A percentile compares a stretch with the other conserved stretches of the same genome.
Conservation (phyloP, 768 basidiomycete genomes). For the Termitomyces sp. region DNA sequence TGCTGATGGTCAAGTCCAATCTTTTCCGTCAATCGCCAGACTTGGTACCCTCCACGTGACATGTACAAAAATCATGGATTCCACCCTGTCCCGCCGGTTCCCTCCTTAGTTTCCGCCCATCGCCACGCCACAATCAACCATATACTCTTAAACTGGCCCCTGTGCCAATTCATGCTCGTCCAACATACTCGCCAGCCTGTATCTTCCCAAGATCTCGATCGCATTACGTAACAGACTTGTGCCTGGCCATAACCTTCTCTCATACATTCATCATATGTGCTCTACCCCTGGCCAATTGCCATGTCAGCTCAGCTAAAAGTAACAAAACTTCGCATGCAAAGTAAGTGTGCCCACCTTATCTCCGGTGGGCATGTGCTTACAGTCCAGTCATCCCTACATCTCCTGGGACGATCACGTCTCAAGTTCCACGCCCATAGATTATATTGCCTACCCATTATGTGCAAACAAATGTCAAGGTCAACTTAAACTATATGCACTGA, state of each 20-base stretch:
- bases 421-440: not conserved
- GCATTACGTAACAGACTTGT: conserved; percentile 7
- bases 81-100: not conserved
- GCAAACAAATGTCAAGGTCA: not conserved
- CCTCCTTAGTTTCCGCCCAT: not conserved
- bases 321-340: not conserved
- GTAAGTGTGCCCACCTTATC: not conserved
- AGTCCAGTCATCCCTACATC: not conserved
- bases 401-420: not conserved
- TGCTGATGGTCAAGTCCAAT: conserved; percentile 8
- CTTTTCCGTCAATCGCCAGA: conserved; percentile 8
- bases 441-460: not conserved
- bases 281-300: not conserved
- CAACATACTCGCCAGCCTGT: not conserved
- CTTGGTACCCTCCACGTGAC: conserved; percentile 11
- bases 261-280: not conserved
- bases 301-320: not conserved
- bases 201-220: conserved; percentile 11
- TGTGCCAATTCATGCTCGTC: not conserved
- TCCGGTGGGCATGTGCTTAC: not conserved
- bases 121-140: conserved; percentile 1
- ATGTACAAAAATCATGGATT: not conserved
- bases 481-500: not conserved
- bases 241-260: conserved; percentile 4
- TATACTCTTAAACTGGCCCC: not conserved